Conservation (phyloP, 805 yeast genomes). For the Saturnispora serradocipensis region DNA sequence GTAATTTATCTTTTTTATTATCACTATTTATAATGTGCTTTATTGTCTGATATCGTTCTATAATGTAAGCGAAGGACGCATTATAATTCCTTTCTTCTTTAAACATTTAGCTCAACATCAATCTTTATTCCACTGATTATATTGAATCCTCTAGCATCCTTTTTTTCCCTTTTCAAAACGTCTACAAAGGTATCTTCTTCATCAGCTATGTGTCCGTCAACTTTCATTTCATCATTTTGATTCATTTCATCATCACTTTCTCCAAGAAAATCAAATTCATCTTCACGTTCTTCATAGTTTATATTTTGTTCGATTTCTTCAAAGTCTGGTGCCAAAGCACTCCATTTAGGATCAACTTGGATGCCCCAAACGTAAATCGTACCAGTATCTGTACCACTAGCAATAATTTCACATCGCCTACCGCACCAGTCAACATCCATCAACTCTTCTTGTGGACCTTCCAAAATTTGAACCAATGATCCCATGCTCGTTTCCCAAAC, state of each 20-base stretch:
- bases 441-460: constrained; percentile 84
- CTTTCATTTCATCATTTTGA: constrained; percentile 30
- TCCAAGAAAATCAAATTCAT: constrained; percentile 77
- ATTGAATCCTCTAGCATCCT: constrained; percentile 67
- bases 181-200: constrained; percentile 58
- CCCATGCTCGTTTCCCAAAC: constrained; percentile 91
- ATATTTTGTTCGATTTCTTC: constrained; percentile 90
- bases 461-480: constrained; percentile 73
- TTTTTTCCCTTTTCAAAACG: constrained; percentile 50
- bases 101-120: constrained; percentile 15
- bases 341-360: constrained; percentile 85
- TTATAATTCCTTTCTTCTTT: background rate
- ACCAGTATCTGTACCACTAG: constrained; percentile 83
- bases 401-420: constrained; percentile 60
- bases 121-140: constrained; percentile 50
- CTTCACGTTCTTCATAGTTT: constrained; percentile 80
- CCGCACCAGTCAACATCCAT: constrained; percentile 84
- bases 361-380: constrained; percentile 75
- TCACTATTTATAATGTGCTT: background rate
- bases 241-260: constrained; percentile 39
- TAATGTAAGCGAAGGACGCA: too few relatives aligned
- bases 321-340: constrained; percentile 93
- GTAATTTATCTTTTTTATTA: too few relatives aligned
- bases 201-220: constrained; percentile 53
- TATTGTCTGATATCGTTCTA: too few relatives aligned